Percentiles rank a stretch among this genome's conserved stretches.
These are phyloP conservation scores for Iris macrosiphon DNA, from an alignment of 106 monocot genomes.

Conservation along the genomic window DNA sequence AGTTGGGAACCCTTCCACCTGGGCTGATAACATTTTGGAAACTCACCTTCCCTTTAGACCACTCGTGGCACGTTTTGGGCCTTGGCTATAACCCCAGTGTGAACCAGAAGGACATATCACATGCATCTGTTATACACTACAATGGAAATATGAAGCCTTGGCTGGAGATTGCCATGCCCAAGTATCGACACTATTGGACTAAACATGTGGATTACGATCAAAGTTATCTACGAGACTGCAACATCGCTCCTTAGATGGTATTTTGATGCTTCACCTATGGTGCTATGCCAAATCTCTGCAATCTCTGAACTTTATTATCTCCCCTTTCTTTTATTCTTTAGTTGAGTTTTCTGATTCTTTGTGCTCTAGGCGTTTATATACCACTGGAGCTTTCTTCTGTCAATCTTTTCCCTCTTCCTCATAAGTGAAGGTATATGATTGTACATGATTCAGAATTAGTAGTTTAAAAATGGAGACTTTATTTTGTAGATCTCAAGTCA, in stretches of 20 bases:
- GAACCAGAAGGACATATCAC: constrained; percentile 22
- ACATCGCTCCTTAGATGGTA: constrained; percentile 28
- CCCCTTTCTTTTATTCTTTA: too few relatives aligned
- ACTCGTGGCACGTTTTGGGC: constrained; percentile 39
- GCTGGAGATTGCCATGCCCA: constrained; percentile 39
- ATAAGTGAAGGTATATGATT: background rate
- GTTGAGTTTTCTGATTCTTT: too few relatives aligned
- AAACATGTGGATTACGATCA: constrained; percentile 30
- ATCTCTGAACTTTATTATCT: too few relatives aligned
- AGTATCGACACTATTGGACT: constrained; percentile 33
- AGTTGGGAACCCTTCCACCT: constrained; percentile 42
- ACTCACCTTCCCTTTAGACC: constrained; percentile 16
- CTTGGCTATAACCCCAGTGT: constrained; percentile 44
- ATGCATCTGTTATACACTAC: constrained; percentile 37
- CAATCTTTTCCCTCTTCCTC: background rate
- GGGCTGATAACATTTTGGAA: constrained; percentile 44
- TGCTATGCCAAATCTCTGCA: too few relatives aligned
- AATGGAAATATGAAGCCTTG: constrained; percentile 59
- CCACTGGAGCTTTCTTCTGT: too few relatives aligned
- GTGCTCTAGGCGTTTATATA: too few relatives aligned
- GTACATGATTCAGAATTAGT: background rate
- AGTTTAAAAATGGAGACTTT: background rate
- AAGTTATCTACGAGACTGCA: constrained; percentile 34
- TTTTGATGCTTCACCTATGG: background rate
- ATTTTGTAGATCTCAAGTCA: too few relatives aligned